These are phyloP conservation scores for Talaromyces albobiverticillius DNA, from an alignment of 2,329 filamentous ascomycete genomes.

Conservation along the genomic window DNA sequence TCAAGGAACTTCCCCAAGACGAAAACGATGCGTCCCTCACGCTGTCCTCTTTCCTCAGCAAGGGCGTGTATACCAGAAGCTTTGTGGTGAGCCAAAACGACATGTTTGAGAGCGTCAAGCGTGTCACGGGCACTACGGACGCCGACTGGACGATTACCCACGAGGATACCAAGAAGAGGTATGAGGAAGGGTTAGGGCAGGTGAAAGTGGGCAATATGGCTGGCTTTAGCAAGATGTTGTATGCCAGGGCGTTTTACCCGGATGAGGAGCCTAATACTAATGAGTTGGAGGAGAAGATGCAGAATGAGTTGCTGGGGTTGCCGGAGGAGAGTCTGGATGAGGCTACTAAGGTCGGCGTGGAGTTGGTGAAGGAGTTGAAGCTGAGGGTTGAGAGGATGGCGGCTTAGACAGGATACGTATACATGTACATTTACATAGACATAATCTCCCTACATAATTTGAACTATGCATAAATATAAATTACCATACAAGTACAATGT, in stretches of 20 bases:
- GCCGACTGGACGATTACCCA: constrained; percentile 58
- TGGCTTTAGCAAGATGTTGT: neutral
- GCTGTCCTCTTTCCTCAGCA: constrained; percentile 48
- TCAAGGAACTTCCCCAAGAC: constrained; percentile 43
- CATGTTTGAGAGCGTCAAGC: constrained; percentile 60
- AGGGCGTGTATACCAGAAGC: constrained; percentile 51
- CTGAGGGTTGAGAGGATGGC: too few species aligned
- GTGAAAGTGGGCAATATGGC: neutral
- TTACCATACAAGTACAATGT: too few species aligned
- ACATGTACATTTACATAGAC: too few species aligned
- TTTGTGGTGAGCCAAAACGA: constrained; percentile 62
- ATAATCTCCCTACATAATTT: too few species aligned
- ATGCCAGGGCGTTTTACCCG: constrained; percentile 5
- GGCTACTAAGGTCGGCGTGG: constrained; percentile 7
- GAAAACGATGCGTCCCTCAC: constrained; percentile 33
- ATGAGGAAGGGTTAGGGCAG: neutral
- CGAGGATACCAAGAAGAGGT: neutral
- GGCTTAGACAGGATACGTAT: too few species aligned
- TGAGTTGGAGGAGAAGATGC: neutral
- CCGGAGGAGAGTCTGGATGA: neutral
- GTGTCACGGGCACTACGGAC: constrained; percentile 56
- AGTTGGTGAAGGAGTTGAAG: too few species aligned
- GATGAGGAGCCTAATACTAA: constrained; percentile 23
- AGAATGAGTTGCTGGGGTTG: neutral
- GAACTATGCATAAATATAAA: too few species aligned